Evolutionary conservation across 352 stramenopile genomes (phyloP).

Genomic region (Globisporangium megalacanthum): DNA sequence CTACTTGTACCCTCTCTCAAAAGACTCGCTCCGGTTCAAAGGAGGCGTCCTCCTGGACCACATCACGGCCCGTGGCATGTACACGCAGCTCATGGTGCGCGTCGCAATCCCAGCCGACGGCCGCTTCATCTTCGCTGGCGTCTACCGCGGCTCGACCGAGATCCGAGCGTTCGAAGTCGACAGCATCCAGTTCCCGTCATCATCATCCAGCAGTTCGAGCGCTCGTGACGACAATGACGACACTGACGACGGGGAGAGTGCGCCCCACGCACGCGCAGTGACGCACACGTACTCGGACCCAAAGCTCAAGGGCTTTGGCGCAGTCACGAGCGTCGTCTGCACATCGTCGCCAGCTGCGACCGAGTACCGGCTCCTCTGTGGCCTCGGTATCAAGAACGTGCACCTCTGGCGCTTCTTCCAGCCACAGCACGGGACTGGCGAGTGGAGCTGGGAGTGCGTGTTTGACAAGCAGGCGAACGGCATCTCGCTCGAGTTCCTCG

Average conservation of each 20-base stretch:
- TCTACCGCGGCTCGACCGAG: conserved; percentile 83
- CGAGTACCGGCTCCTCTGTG: conserved; percentile 77
- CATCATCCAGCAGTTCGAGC: neutral
- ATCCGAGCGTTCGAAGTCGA: conserved; percentile 81
- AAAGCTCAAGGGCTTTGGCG: conserved; percentile 82
- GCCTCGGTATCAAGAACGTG: conserved; percentile 84
- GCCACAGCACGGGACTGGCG: conserved; percentile 14
- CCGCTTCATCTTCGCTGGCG: conserved; percentile 82
- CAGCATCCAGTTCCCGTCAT: conserved; percentile 60
- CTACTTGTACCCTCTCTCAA: conserved; percentile 55
- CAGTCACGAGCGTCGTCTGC: conserved; percentile 55
- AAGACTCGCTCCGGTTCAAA: conserved; percentile 57
- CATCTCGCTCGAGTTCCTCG: conserved; percentile 77
- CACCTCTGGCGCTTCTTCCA: conserved; percentile 83
- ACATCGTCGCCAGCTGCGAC: conserved; percentile 32
- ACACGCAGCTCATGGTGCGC: conserved; percentile 78
- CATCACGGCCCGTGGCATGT: conserved; percentile 74
- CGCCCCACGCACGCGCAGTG: conserved; percentile 43
- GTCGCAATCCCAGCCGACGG: conserved; percentile 70
- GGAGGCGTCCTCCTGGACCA: conserved; percentile 76
- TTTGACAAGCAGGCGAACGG: conserved; percentile 86
- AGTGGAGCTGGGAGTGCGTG: conserved; percentile 80
- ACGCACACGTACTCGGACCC: conserved; percentile 74
- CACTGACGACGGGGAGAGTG: conserved; percentile 27
- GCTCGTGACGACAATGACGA: conserved; percentile 16